Conservation (phyloP, 2,329 filamentous ascomycete species). For the Byssoonygena ceratinophila region DNA sequence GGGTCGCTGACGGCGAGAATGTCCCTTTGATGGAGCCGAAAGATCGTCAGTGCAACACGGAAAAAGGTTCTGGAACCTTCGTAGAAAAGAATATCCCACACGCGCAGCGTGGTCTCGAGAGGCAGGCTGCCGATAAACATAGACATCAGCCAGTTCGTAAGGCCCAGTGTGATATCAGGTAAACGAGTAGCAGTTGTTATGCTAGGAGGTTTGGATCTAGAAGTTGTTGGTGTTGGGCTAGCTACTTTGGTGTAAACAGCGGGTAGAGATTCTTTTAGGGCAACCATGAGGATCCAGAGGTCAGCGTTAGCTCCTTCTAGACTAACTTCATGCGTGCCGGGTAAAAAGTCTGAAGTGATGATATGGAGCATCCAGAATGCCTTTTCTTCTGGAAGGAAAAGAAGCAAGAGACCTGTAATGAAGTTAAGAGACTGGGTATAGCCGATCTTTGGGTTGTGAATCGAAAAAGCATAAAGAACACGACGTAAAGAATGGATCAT, state of each 20-base stretch:
- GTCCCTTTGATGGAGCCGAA: constrained; percentile 74
- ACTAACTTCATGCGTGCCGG: constrained; percentile 81
- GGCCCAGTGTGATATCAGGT: constrained; percentile 81
- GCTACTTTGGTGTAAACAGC: constrained; percentile 80
- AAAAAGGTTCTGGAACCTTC: constrained; percentile 91
- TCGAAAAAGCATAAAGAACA: constrained; percentile 77
- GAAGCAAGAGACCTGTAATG: constrained; percentile 73
- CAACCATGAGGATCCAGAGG: constrained; percentile 81
- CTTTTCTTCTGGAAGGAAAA: constrained; percentile 88
- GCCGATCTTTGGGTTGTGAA: constrained; percentile 82
- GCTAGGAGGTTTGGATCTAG: constrained; percentile 33
- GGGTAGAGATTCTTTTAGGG: constrained; percentile 72
- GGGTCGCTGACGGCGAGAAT: constrained; percentile 72
- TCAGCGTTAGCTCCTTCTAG: constrained; percentile 90
- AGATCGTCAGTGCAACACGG: constrained; percentile 78
- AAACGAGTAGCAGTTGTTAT: constrained; percentile 45
- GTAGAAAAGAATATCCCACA: constrained; percentile 95
- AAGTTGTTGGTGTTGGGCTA: constrained; percentile 45
- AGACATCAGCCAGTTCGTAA: constrained; percentile 97
- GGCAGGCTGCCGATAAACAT: constrained; percentile 88
- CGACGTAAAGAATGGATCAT: constrained; percentile 74
- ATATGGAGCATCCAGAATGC: constrained; percentile 88
- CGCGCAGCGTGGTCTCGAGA: constrained; percentile 79
- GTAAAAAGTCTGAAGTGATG: constrained; percentile 77
- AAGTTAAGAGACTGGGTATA: constrained; percentile 97